Base-by-base conservation (phyloP, 805 yeast genomes). In the Scheffersomyces stipitis region DNA sequence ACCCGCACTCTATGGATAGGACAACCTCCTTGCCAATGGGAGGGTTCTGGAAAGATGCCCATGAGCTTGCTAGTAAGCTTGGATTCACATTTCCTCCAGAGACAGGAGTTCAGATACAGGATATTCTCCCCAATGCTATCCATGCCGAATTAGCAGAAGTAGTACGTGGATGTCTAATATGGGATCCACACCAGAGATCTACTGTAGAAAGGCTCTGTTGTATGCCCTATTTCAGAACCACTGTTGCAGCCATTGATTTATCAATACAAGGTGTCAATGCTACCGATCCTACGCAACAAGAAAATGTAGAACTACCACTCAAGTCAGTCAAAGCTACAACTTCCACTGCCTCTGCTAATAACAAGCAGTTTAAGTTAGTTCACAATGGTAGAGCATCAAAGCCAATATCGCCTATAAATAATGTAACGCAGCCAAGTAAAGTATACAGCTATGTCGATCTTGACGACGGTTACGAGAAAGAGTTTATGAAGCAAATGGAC, bases 131-230 rank as follows among this genome's bases (percentile, higher is more conserved):
- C 6, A 62, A 73, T 40, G 60, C 73, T 0, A 76, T 71, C 27
- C 60, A 51, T 47, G 58, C 38, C 48, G 71, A 56, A 52, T 72
- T 59, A 51, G 76, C 52, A 47, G 70, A 59, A 36, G 63, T 63
- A 41, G 73, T 71, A 6, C 59, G 57, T 42, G 49, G 59, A 1
- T 84, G 90, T 48, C 65, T 89, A 23, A 64, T 72, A 34, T 89
- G 96, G 96, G 81, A 87, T 59, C 95, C 96, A 2, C 58, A 60
- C n/a, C 54, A 59, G n/a, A 70, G 95, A 46, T 73, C 78, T 0
- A 71, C 74, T 26, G 83, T 75, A 2, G 66, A 66, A 1, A 58
- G 59, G 6, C 46, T 85, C 20, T 64, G 79, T 41, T 34, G 59
- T 12, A 66, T 76, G 75, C 62, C 72, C 0, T 85, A 79, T 54